Evolutionary conservation across 495 filamentous ascomycete genomes (phyloP).

Genomic region (Xylaria cubensis): DNA sequence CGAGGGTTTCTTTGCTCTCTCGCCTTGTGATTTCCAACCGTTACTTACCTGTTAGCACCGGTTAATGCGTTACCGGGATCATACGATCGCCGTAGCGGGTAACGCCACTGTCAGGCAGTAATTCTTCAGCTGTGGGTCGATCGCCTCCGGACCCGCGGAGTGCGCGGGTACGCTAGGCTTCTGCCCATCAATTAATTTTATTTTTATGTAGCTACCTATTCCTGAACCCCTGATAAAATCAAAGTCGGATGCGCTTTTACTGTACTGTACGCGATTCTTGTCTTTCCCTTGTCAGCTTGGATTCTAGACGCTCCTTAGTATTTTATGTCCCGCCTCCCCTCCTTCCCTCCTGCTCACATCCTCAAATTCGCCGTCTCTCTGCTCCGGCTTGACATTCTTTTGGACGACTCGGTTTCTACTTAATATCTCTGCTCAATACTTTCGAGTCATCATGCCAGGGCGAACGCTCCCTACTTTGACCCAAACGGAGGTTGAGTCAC

Average conservation of each 20-base stretch:
- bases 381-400: neutral
- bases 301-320: slow-evolving; percentile 5
- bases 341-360: slow-evolving; percentile 16
- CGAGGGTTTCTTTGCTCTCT: slow-evolving; percentile 15
- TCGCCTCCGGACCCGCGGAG: slow-evolving; percentile 21
- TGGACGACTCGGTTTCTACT: neutral
- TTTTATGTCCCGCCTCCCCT: slow-evolving; percentile 14
- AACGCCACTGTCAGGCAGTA: slow-evolving; percentile 42
- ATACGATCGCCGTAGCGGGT: slow-evolving; percentile 42
- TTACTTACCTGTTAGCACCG: slow-evolving; percentile 4
- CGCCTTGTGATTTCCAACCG: neutral
- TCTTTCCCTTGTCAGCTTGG: slow-evolving; percentile 17
- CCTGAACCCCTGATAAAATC: slow-evolving; percentile 16
- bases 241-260: neutral
- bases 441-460: slow-evolving; percentile 47
- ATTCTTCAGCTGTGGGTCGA: slow-evolving; percentile 18
- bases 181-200: slow-evolving; percentile 23
- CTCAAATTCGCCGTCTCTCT: neutral
- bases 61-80: slow-evolving; percentile 34
- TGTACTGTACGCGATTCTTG: slow-evolving; percentile 5
- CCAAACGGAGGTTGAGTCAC: slow-evolving; percentile 75
- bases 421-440: neutral
- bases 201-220: neutral
- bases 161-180: slow-evolving; percentile 10
- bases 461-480: slow-evolving; percentile 80